These are phyloP conservation scores for Aegilops bicornis DNA, from an alignment of 176 grass and related monocot genomes.

Conservation along the genomic window DNA sequence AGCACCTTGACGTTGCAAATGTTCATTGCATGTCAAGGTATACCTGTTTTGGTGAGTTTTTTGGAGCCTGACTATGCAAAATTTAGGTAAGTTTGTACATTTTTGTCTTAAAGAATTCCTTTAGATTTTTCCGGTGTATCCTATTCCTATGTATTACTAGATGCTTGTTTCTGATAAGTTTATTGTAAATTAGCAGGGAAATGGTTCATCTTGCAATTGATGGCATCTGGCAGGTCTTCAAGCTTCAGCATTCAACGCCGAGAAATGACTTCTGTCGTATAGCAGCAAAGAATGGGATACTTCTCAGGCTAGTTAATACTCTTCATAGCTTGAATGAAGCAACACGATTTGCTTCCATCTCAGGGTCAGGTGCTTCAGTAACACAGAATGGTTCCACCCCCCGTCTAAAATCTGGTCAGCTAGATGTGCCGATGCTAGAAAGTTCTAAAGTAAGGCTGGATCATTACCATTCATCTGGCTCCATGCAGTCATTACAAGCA, in stretches of 20 bases:
- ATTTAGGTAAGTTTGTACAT: conserved; percentile 56
- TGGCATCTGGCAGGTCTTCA: conserved; percentile 98
- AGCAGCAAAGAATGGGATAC: conserved; percentile 92
- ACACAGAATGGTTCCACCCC: conserved; percentile 81
- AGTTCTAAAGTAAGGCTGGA: conserved; percentile 52
- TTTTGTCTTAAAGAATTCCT: conserved; percentile 18
- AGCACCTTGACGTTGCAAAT: conserved; percentile 96
- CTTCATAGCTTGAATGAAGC: conserved; percentile 98
- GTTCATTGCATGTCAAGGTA: conserved; percentile 98
- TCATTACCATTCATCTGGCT: conserved; percentile 57
- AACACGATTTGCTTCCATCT: conserved; percentile 73
- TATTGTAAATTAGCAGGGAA: conserved; percentile 66
- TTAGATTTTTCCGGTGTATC: neutral
- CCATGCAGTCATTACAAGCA: conserved; percentile 52
- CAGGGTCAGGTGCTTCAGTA: conserved; percentile 63
- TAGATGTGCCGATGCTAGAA: conserved; percentile 58
- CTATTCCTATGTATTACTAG: conserved; percentile 25
- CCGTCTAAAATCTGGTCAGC: conserved; percentile 66
- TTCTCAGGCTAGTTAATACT: conserved; percentile 84
- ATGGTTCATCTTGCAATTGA: conserved; percentile 99
- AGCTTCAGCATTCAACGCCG: conserved; percentile 80
- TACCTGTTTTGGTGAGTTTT: conserved; percentile 94
- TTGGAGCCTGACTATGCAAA: conserved; percentile 99
- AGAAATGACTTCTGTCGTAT: conserved; percentile 97
- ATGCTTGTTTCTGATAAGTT: conserved; percentile 16